Evolutionary conservation across 345 rosid genomes (phyloP), one percentile per base, ranked within the genome.

Genomic region (Syzygium jambos): DNA sequence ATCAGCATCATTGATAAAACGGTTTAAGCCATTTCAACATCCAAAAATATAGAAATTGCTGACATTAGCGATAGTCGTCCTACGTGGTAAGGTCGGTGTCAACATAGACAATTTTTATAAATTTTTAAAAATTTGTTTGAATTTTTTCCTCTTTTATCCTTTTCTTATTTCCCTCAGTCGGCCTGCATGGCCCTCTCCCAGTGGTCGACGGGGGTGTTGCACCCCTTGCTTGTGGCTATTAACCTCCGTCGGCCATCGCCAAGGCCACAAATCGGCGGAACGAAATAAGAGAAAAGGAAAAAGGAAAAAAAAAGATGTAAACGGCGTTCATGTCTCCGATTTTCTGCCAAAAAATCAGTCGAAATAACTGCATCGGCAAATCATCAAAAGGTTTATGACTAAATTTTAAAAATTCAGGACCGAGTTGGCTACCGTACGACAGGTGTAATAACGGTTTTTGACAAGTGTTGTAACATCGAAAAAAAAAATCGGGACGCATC

Each of bases 231-330:
- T 17, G 9, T 22, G 61, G 5, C 10, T 56, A 4, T 10, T 68
- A 25, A 34, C 46, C 78, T 34, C 22, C 13, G 7, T 2, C 0
- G 0, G 6, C 13, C 78, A 68, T 34, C 46, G 2, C 6, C 43
- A 30, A 16, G 10, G 46, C 0, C 0, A 0, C 0, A 16, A 3
- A 30, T 0, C 46, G 7, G 4, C 0, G 2, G 1, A 65, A 0
- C 3, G 13, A 68, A 73, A 73, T 34, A 8, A 68, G 13, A 19
- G 25, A 34, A 34, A 65, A 65, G 4, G 1, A 29, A 29, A 29
- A 65, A 29, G 16, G 10, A 15, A 63, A 2, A 9, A 15, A 15
- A 15, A 63, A 38, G 4, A 43, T 43, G 46, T 43, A 43, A 6
- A 43, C 14, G 0, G 4, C 0, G 1, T 14, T 0, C 10, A 65